Base-by-base conservation (phyloP, 441 rosid species). In the Metrosideros polymorpha region DNA sequence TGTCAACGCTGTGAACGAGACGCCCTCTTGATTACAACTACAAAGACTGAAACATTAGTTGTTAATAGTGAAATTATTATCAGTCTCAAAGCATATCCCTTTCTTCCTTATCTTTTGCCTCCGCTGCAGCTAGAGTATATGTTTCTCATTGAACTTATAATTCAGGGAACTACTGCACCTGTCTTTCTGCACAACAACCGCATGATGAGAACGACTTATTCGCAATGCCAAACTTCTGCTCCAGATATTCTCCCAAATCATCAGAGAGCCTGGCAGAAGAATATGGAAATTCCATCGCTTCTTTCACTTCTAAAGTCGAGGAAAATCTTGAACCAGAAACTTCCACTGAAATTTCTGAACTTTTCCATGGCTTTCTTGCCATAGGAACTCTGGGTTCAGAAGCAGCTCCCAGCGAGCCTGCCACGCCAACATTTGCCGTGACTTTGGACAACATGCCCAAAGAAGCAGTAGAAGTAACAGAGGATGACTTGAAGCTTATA, bases 351-450 rank as follows among this genome's bases (percentile, higher is more conserved):
- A 90, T 87, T 90, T 88, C 93, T 51, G 96, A 95, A 71, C 90
- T 91, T 71, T 97, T 96, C 90, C 91, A 92, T 86, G 99, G 99
- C 84, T 95, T 97, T 89, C 95, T 96, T 14, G 89, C 98, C 85
- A 96, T 97, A 87, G 98, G 99, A 90, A 95, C 98, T 87, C 94
- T 97, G 85, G 99, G 99, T 83, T 91, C 89, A 83, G 94, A 91
- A 89, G 90, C 91, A 79, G 79, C 87, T 84, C 84, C 88, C 86
- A 93, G 91, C 39, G 96, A 92, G 85, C 93, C 94, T 43, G 90
- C 88, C 89, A 95, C 98, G 22, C 96, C 99, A 30, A 94, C 95
- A 87, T 94, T 97, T 89, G 87, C 96, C 84, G 85, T 85, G 86
- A 83, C 94, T 85, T 83, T 85, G 90, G 95, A 87, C 89, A 92